These are phyloP conservation scores for Rhizophora apiculata DNA, from an alignment of 345 rosid species.

Conservation along the genomic window DNA sequence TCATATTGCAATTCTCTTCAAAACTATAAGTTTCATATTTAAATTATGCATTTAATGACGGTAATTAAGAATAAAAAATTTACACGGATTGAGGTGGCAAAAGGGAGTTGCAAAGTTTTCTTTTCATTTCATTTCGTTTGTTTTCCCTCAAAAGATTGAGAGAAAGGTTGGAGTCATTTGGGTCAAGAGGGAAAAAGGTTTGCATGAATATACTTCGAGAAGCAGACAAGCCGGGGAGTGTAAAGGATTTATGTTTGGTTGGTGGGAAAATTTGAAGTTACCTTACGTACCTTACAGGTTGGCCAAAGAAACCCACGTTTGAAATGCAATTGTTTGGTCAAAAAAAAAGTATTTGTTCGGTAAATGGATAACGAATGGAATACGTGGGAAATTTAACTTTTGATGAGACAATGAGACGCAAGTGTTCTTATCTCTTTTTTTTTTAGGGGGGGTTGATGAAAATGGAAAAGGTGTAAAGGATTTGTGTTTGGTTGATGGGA, in stretches of 20 bases:
- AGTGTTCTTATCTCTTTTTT: neutral
- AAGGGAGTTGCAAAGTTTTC: too few species aligned
- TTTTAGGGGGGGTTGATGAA: too few species aligned
- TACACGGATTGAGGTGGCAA: too few species aligned
- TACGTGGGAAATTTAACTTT: constrained; percentile 23
- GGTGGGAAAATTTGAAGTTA: neutral
- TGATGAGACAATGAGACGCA: constrained; percentile 16
- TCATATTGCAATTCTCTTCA: too few species aligned
- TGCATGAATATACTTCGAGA: neutral
- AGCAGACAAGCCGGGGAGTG: neutral
- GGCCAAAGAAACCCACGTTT: neutral
- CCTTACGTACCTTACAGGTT: neutral
- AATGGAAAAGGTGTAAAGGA: too few species aligned
- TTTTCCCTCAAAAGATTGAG: too few species aligned
- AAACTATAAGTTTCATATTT: too few species aligned
- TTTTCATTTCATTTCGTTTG: too few species aligned
- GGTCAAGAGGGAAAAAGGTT: neutral
- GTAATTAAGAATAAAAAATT: too few species aligned
- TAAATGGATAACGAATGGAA: constrained; percentile 33
- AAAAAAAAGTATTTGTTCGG: neutral
- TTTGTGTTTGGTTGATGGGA: neutral
- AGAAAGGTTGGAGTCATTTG: neutral
- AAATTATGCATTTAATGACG: too few species aligned
- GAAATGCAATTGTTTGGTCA: neutral
- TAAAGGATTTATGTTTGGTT: neutral